Evolutionary conservation across 495 filamentous ascomycete genomes (phyloP), one percentile per base, ranked within the genome.

Genomic region (Bryoglossum gracile): DNA sequence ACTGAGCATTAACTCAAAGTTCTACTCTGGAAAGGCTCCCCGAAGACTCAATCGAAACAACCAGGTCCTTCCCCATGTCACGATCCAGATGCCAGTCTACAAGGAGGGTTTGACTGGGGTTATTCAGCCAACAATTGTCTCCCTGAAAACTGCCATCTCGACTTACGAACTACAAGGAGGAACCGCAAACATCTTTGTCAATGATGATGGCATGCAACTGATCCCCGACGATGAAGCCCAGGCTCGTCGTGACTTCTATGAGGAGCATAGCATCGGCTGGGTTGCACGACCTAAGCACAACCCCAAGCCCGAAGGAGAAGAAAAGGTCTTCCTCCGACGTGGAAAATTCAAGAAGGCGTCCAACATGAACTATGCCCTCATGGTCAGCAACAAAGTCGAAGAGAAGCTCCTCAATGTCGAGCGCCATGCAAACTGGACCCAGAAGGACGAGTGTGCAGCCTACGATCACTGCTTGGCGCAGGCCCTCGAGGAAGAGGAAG

Each of bases 281-380:
- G 73, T 76, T 10, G 69, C 74, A 25, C 69, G 77, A 21, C 78
- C 81, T 18, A 67, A 66, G 39, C 78, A 84, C 57, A 68, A 59
- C 41, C 28, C 28, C 14, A n/a, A n/a, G n/a, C n/a, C n/a, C n/a
- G n/a, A n/a, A n/a, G n/a, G n/a, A n/a, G 25, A 32, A 26, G 34
- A 37, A 14, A 50, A 36, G 26, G 51, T 57, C 51, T 83, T 81
- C 60, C 53, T 76, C 24, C 72, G 81, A 4, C 67, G 72, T 4
- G 81, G 81, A 30, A 81, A 83, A 63, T 84, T 84, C 70, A 83
- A 84, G 68, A 84, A 83, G 57, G 81, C 81, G 13, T 80, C 75
- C 37, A 84, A 84, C 64, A 84, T 84, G 81, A 83, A 84, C 61
- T 84, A 80, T 43, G 75, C 72, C 10, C 61, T 84, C 54, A 67